A percentile compares a stretch with the other conserved stretches of the same genome.
These are phyloP conservation scores for Polygonum maritimum DNA, from an alignment of 148 eudicot genomes.

Conservation along the genomic window DNA sequence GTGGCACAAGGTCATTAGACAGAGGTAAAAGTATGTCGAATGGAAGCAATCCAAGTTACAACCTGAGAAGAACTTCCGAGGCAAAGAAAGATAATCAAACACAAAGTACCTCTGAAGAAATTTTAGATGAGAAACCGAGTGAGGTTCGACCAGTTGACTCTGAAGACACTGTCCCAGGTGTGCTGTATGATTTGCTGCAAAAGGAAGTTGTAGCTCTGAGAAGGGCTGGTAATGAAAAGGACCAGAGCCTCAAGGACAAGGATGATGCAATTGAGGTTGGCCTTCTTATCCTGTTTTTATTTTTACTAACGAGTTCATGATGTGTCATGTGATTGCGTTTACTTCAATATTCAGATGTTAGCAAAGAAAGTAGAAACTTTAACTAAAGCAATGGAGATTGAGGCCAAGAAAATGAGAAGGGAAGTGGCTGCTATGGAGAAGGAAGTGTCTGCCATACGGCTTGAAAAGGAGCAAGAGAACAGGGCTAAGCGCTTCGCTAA, in stretches of 20 bases:
- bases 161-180: conserved; percentile 76
- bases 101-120: conserved; percentile 40
- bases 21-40: conserved; percentile 61
- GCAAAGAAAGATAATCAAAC: conserved; percentile 47
- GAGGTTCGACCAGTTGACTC: conserved; percentile 40
- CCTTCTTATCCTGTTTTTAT: conserved; percentile 5
- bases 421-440: conserved; percentile 99
- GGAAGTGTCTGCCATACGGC: conserved; percentile 95
- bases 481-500: conserved; percentile 64
- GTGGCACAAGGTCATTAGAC: conserved; percentile 80
- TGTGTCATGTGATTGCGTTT: conserved; percentile 12
- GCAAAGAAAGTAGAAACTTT: conserved; percentile 96
- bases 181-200: conserved; percentile 82
- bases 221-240: conserved; percentile 87
- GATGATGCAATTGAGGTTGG: conserved; percentile 94
- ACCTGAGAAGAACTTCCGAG: conserved; percentile 43
- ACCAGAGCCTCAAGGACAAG: conserved; percentile 96
- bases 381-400: conserved; percentile 97
- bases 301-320: not conserved
- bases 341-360: conserved; percentile 72
- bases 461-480: conserved; percentile 88
- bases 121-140: conserved; percentile 54
- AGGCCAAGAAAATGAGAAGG: conserved; percentile 99
- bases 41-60: conserved; percentile 50
- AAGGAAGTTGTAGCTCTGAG: conserved; percentile 88